Conservation (phyloP, 192 early-diverging fungal species). For the Piromyces finnis region DNA sequence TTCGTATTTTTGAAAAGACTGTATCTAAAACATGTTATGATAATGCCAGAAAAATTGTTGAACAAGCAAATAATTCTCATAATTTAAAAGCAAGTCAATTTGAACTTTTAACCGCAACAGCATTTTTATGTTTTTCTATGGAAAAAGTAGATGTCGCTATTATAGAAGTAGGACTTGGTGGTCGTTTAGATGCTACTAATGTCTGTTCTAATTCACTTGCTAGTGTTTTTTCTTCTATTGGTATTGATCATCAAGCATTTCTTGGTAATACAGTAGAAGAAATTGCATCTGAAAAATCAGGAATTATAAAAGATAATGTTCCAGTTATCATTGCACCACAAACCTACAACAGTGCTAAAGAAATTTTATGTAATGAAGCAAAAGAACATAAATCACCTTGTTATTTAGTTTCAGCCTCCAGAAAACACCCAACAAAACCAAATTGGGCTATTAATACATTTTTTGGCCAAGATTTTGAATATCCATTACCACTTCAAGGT, state of each 20-base stretch:
- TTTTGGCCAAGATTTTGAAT: conserved; percentile 4
- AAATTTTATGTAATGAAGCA: conserved; percentile 7
- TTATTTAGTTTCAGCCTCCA: not conserved
- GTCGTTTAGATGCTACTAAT: conserved; percentile 64
- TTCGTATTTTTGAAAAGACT: conserved; percentile 32
- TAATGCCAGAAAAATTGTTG: conserved; percentile 15
- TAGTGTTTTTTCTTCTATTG: conserved; percentile 47
- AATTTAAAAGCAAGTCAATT: conserved; percentile 37
- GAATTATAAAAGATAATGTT: conserved; percentile 36
- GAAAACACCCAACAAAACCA: not conserved
- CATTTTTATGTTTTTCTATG: conserved; percentile 37
- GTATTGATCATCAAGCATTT: conserved; percentile 53
- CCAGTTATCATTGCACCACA: conserved; percentile 31
- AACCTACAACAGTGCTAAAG: conserved; percentile 12
- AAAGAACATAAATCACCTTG: conserved; percentile 4
- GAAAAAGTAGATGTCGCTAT: conserved; percentile 49
- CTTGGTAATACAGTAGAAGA: conserved; percentile 44
- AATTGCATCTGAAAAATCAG: conserved; percentile 61
- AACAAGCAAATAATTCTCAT: conserved; percentile 11
- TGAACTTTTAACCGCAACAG: conserved; percentile 46
- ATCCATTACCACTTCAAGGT: conserved; percentile 46
- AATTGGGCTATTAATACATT: not conserved
- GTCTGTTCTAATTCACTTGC: conserved; percentile 31
- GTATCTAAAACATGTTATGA: conserved; percentile 18
- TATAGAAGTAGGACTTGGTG: conserved; percentile 72